Percentiles rank a stretch among this genome's conserved stretches.
Conservation (phyloP, 2,329 filamentous ascomycete genomes). For the Acrodontium crateriforme region DNA sequence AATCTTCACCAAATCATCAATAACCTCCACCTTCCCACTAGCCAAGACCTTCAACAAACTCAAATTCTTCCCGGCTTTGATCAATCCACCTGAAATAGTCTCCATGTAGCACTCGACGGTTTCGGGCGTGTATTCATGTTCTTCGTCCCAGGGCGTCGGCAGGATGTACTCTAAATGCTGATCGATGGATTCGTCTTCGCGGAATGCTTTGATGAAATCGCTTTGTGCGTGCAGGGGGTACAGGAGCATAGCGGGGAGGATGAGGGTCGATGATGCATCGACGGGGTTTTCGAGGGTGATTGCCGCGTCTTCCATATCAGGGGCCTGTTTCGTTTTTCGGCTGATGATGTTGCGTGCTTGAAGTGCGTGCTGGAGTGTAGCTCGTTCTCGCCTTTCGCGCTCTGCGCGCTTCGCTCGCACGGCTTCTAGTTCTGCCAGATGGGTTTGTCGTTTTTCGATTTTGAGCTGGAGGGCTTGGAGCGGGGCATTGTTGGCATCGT, state of each 20-base stretch:
- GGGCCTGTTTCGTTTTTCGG: conserved; percentile 54
- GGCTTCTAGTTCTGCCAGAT: conserved; percentile 41
- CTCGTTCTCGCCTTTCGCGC: conserved; percentile 41
- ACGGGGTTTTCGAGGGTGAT: conserved; percentile 59
- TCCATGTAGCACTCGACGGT: conserved; percentile 82
- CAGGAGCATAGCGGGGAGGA: conserved; percentile 67
- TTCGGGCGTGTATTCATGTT: conserved; percentile 48
- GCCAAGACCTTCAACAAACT: conserved; percentile 59
- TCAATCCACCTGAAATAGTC: conserved; percentile 61
- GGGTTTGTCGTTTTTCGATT: conserved; percentile 45
- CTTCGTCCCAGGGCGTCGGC: conserved; percentile 72
- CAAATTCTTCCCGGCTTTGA: conserved; percentile 83
- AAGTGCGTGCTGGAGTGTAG: conserved; percentile 40
- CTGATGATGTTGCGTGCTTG: conserved; percentile 56
- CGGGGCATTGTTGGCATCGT: conserved; percentile 58
- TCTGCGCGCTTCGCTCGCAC: conserved; percentile 43
- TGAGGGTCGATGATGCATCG: conserved; percentile 56
- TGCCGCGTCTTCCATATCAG: conserved; percentile 74
- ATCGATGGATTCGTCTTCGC: conserved; percentile 58
- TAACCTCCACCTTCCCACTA: conserved; percentile 68
- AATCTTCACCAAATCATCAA: conserved; percentile 72
- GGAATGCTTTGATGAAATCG: conserved; percentile 82
- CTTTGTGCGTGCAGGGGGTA: conserved; percentile 73
- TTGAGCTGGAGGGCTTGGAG: conserved; percentile 50
- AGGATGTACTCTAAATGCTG: conserved; percentile 78